These are phyloP conservation scores for Exophiala lecanii-corni DNA, from an alignment of 2,329 filamentous ascomycete species.

Conservation along the genomic window DNA sequence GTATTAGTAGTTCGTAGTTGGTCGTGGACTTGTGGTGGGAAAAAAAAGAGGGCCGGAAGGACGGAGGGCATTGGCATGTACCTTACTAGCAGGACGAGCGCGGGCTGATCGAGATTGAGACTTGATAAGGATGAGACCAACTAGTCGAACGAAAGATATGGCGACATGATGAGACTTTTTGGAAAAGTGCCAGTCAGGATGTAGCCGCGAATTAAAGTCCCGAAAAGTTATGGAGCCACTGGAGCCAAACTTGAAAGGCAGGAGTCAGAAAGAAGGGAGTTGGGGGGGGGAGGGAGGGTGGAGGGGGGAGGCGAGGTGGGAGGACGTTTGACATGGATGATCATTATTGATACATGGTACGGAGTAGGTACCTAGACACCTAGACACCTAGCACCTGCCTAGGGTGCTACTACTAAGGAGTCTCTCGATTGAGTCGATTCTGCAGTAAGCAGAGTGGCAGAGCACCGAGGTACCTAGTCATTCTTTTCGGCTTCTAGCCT, in stretches of 20 bases:
- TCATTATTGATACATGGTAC: too few relatives aligned
- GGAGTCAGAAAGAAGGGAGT: not conserved
- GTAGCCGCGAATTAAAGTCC: not conserved
- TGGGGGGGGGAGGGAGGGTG: not conserved
- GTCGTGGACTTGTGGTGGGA: too few relatives aligned
- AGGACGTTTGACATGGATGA: not conserved
- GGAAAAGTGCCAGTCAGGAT: not conserved
- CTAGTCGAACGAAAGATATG: constrained; percentile 8
- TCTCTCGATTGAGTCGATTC: too few relatives aligned
- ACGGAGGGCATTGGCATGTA: not conserved
- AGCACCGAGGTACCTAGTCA: too few relatives aligned
- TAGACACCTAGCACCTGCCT: too few relatives aligned
- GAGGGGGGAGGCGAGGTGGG: not conserved
- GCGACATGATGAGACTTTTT: constrained; percentile 1
- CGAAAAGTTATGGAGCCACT: not conserved
- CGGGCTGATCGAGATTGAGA: constrained; percentile 6
- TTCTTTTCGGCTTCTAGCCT: too few relatives aligned
- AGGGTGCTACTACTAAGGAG: too few relatives aligned
- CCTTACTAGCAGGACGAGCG: constrained; percentile 3
- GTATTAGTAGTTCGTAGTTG: too few relatives aligned
- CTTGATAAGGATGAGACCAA: constrained; percentile 18
- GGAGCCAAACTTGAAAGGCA: not conserved
- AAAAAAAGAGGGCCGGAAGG: constrained; percentile 3
- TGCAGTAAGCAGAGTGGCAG: too few relatives aligned
- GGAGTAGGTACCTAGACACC: too few relatives aligned